Base-by-base conservation (phyloP, 2,329 filamentous ascomycete species). In the Triangularia setosa region DNA sequence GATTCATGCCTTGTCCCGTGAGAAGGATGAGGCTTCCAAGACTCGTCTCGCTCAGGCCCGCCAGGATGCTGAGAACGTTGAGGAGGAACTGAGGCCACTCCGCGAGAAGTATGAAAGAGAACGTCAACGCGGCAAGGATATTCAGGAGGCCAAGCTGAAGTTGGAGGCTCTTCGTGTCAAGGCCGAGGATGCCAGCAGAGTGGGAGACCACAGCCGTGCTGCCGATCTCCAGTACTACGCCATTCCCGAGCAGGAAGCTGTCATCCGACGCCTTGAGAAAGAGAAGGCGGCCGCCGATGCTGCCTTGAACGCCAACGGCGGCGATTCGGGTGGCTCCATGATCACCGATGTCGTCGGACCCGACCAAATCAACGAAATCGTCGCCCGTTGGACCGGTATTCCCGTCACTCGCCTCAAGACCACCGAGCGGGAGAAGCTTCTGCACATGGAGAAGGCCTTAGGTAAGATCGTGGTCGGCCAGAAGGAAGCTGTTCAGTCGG, bases 341-440 rank as follows among this genome's bases (percentile, higher is more conserved):
- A 85, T 98, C 62, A 96, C 93, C 2, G 95, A 99, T 75, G 86
- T 95, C 56, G 95, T 99, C 69, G 95, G 95, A 5, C 93, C 93
- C 11, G 95, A 99, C 69, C 93, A 99, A 77, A 99, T 99, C 83
- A 98, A 99, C 76, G 94, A 98, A 75, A 99, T 99, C 67, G 95
- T 99, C 61, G 90, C 91, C 62, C 89, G 93, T 66, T 97, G 93
- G 92, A 99, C 95, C n/a, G 95, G 95, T 68, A 99, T 99, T 71
- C 95, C 95, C 1, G 92, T 99, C 65, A 98, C 93, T 4, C 86
- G 94, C 67, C 87, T 99, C 48, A 94, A 91, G 81, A 97, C 95
- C 0, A 91, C 93, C 0, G 95, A 99, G 79, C 98, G 97, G 80
- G 95, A 99, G 76, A 98, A 98, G 83, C 84, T 99, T n/a, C 85